Evolutionary conservation across 2,329 filamentous ascomycete species (phyloP).

Genomic region (Ascochyta lentis): DNA sequence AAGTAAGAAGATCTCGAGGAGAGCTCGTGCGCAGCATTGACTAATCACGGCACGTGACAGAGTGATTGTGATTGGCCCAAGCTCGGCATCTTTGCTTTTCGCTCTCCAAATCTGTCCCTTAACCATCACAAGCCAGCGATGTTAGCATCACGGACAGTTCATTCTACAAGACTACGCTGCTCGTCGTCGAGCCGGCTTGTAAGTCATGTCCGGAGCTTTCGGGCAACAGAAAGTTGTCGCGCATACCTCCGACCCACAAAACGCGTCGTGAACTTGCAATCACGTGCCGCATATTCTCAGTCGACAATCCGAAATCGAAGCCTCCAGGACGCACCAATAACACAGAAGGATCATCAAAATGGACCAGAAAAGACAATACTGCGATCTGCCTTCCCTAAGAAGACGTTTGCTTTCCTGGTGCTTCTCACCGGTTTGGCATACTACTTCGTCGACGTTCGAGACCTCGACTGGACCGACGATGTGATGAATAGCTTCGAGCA

Average conservation of each 20-base stretch:
- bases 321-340: no score
- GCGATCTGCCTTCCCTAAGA: conserved; percentile 42
- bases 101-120: neutral
- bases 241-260: neutral
- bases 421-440: conserved; percentile 31
- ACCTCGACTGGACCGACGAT: conserved; percentile 31
- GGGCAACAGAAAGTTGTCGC: neutral
- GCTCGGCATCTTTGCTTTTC: conserved; percentile 1
- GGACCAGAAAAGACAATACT: conserved; percentile 9
- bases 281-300: conserved; percentile 5
- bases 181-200: neutral
- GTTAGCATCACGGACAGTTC: neutral
- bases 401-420: conserved; percentile 37
- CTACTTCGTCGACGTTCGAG: conserved; percentile 31
- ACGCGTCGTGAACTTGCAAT: conserved; percentile 12
- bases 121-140: conserved; percentile 8
- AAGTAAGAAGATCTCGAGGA: no score
- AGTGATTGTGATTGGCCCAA: conserved; percentile 7
- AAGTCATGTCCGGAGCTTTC: neutral
- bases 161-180: neutral
- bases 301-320: neutral
- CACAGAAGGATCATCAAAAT: neutral
- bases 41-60: neutral
- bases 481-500: conserved; percentile 24
- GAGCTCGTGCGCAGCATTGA: neutral